A percentile compares a stretch with the other conserved stretches of the same genome.
phyloP scores from a whole-genome alignment of 2,329 filamentous ascomycete species.

The Elsinoe batatas region DNA sequence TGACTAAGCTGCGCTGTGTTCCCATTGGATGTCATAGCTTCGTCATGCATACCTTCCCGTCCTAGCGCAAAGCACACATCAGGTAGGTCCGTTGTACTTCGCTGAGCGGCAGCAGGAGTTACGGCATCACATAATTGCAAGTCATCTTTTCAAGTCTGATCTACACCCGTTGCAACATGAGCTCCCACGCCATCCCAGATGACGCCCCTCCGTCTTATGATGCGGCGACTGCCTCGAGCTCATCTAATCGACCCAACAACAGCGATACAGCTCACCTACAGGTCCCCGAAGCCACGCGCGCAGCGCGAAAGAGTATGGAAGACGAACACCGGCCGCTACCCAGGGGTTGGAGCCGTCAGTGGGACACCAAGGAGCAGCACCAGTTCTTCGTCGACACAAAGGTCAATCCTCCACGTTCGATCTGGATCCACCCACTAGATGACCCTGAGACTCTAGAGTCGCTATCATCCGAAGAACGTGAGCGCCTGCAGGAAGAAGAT shows the following conservation, averaged over 20 bases:
- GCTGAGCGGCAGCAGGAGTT: neutral
- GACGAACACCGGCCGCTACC: conserved; percentile 48
- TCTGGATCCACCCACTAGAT: conserved; percentile 54
- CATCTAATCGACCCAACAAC: neutral
- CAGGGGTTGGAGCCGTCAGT: conserved; percentile 47
- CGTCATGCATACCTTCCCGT: too few relatives aligned
- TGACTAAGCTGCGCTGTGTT: neutral
- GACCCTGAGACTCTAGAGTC: conserved; percentile 44
- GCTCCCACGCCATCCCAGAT: neutral
- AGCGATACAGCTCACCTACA: neutral
- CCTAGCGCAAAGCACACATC: too few relatives aligned
- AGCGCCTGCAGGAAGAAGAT: conserved; percentile 34
- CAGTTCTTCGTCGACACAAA: conserved; percentile 56
- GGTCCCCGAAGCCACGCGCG: neutral
- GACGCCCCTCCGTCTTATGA: conserved; percentile 1
- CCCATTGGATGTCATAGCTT: too few relatives aligned
- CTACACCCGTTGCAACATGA: neutral
- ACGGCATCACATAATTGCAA: neutral
- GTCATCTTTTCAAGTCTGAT: neutral
- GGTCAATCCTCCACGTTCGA: conserved; percentile 44
- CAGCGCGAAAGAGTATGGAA: conserved; percentile 41
- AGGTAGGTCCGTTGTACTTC: too few relatives aligned
- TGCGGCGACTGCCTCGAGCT: neutral
- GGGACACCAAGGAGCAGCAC: conserved; percentile 44
- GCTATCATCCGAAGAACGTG: conserved; percentile 41